Evolutionary conservation across 805 yeast species (phyloP).

Genomic region (Yamadazyma sp.): DNA sequence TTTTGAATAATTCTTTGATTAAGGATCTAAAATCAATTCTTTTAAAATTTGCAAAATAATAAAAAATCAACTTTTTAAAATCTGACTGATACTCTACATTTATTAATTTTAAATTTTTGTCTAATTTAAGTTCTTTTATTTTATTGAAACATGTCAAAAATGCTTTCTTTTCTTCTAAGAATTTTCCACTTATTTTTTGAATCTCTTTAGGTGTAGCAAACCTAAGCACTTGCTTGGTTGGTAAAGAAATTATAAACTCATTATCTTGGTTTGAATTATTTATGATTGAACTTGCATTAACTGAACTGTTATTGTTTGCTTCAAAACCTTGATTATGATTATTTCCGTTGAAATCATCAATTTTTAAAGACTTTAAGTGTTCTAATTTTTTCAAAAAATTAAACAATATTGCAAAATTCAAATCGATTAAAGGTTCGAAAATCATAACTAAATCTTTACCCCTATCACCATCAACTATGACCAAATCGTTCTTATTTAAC

Average conservation of each 20-base stretch:
- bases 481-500: constrained; percentile 60
- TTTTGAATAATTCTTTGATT: constrained; percentile 42
- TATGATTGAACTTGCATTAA: constrained; percentile 27
- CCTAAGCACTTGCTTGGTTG: constrained; percentile 73
- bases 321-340: constrained; percentile 1
- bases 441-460: constrained; percentile 79
- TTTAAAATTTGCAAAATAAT: constrained; percentile 45
- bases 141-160: constrained; percentile 57
- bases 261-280: constrained; percentile 51
- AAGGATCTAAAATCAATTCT: constrained; percentile 39
- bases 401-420: constrained; percentile 66
- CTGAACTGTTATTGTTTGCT: constrained; percentile 13
- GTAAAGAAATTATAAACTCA: constrained; percentile 60
- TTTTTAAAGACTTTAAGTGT: constrained; percentile 54
- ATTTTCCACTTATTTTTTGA: constrained; percentile 56
- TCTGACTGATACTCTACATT: constrained; percentile 46
- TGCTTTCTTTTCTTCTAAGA: constrained; percentile 70
- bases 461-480: constrained; percentile 79
- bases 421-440: constrained; percentile 58
- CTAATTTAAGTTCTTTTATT: constrained; percentile 47
- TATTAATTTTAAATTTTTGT: constrained; percentile 38
- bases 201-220: constrained; percentile 75
- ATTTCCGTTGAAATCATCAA: constrained; percentile 20
- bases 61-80: constrained; percentile 43
- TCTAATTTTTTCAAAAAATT: constrained; percentile 73